A percentile compares a stretch with the other conserved stretches of the same genome.
Conservation (phyloP, 2,329 filamentous ascomycete genomes). For the Stachybotrys chlorohalonatus region DNA sequence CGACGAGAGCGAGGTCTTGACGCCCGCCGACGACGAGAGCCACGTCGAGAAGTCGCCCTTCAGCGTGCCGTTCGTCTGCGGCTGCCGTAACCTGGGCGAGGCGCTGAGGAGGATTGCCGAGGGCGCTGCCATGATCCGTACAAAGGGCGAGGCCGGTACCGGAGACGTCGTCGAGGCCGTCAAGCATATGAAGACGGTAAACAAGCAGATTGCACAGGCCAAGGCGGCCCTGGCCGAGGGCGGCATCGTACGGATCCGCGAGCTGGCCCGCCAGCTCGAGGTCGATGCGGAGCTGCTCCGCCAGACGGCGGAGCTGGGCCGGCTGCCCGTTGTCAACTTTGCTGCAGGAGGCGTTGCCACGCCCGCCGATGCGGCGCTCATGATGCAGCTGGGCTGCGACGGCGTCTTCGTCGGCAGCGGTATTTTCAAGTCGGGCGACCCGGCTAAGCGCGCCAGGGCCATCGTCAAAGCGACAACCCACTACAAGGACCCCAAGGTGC, state of each 20-base stretch:
- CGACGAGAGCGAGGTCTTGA: constrained; percentile 95
- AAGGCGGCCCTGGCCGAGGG: constrained; percentile 59
- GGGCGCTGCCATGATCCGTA: constrained; percentile 97
- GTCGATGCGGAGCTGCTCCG: constrained; percentile 70
- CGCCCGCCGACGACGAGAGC: constrained; percentile 80
- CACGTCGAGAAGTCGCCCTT: constrained; percentile 87
- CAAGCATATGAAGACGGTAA: constrained; percentile 89
- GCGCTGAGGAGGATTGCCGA: constrained; percentile 84
- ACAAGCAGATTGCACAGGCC: constrained; percentile 69
- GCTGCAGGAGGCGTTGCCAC: constrained; percentile 99
- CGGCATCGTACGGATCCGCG: constrained; percentile 47
- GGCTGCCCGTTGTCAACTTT: constrained; percentile 94
- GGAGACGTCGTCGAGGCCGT: constrained; percentile 97
- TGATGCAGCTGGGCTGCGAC: constrained; percentile 99
- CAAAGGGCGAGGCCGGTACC: constrained; percentile 95
- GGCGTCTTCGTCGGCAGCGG: constrained; percentile 95
- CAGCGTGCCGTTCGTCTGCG: constrained; percentile 87
- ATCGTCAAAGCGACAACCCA: constrained; percentile 94
- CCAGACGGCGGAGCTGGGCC: constrained; percentile 77
- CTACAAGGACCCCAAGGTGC: constrained; percentile 72
- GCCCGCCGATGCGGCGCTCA: constrained; percentile 84
- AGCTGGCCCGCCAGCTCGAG: constrained; percentile 73
- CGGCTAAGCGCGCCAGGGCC: constrained; percentile 80
- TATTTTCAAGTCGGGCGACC: constrained; percentile 95
- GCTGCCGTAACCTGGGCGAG: constrained; percentile 89